A percentile compares a stretch with the other conserved stretches of the same genome.
Evolutionary conservation across 305 asterid species (phyloP).

Genomic region (Rubia peregrina): DNA sequence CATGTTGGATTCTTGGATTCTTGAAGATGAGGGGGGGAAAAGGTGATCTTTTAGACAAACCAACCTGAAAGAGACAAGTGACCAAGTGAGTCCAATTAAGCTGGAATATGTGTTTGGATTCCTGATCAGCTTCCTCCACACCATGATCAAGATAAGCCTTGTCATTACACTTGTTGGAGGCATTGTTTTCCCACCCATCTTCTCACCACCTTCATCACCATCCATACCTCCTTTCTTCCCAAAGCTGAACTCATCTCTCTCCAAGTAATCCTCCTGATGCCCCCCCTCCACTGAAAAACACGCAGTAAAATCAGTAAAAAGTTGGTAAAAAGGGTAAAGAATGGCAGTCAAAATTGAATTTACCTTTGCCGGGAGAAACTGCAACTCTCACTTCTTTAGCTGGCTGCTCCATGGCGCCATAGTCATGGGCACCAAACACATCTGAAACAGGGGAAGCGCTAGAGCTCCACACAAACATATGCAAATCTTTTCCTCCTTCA

Average conservation of each 20-base stretch:
- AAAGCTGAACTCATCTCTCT: conserved; percentile 68
- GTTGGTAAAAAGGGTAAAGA: too few relatives aligned
- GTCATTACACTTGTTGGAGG: conserved; percentile 62
- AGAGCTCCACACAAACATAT: conserved; percentile 96
- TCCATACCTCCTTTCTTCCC: conserved; percentile 47
- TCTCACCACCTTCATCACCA: conserved; percentile 46
- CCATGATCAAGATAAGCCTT: conserved; percentile 50
- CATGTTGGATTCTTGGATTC: not conserved
- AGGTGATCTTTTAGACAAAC: conserved; percentile 3
- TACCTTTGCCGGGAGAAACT: conserved; percentile 60
- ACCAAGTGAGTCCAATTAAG: conserved; percentile 42
- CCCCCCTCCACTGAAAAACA: conserved; percentile 38
- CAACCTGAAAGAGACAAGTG: conserved; percentile 48
- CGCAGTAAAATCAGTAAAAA: conserved; percentile 1
- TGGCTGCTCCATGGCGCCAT: conserved; percentile 45
- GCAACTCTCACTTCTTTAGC: conserved; percentile 57
- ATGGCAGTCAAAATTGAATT: not conserved
- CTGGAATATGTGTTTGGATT: conserved; percentile 55
- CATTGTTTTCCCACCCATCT: conserved; percentile 38
- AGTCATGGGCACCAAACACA: conserved; percentile 65
- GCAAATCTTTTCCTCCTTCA: conserved; percentile 66
- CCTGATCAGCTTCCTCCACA: conserved; percentile 61
- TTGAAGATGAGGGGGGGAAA: not conserved
- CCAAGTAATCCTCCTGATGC: conserved; percentile 47
- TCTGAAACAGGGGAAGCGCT: conserved; percentile 93